phyloP scores from a whole-genome alignment of 2,329 filamentous ascomycete species.

The Alternaria triticimaculans region DNA sequence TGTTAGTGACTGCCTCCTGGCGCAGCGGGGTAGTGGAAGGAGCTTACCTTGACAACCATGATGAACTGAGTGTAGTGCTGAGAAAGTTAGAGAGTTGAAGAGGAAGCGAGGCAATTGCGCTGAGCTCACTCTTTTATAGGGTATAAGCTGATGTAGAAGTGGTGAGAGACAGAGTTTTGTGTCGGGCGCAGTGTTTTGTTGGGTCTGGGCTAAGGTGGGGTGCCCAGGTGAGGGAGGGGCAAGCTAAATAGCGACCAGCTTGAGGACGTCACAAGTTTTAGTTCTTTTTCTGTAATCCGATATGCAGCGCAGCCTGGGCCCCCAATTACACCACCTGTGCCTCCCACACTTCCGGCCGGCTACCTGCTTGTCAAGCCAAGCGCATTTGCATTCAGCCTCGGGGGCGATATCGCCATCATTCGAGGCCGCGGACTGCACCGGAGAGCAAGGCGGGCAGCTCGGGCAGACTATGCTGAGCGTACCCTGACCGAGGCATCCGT shows the following conservation, averaged over 20 bases:
- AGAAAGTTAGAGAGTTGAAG: constrained; percentile 20
- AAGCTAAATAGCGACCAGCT: constrained; percentile 27
- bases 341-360: constrained; percentile 45
- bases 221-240: constrained; percentile 31
- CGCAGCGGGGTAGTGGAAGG: constrained; percentile 24
- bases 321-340: constrained; percentile 36
- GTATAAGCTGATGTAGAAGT: constrained; percentile 23
- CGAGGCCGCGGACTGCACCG: constrained; percentile 36
- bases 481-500: constrained; percentile 18
- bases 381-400: constrained; percentile 28
- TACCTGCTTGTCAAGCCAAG: constrained; percentile 24
- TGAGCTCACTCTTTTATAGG: constrained; percentile 31
- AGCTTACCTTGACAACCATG: constrained; percentile 58
- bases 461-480: constrained; percentile 17
- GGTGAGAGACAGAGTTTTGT: constrained; percentile 30
- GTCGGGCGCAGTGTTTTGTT: constrained; percentile 33
- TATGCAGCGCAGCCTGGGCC: constrained; percentile 35
- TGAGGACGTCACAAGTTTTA: constrained; percentile 38
- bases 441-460: constrained; percentile 14
- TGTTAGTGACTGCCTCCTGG: constrained; percentile 32
- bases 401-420: constrained; percentile 26
- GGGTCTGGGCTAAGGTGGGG: constrained; percentile 37
- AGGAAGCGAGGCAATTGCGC: constrained; percentile 9
- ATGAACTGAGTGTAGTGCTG: constrained; percentile 37
- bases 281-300: constrained; percentile 41